Conservation (phyloP, 345 rosid genomes). For the Mercurialis annua region DNA sequence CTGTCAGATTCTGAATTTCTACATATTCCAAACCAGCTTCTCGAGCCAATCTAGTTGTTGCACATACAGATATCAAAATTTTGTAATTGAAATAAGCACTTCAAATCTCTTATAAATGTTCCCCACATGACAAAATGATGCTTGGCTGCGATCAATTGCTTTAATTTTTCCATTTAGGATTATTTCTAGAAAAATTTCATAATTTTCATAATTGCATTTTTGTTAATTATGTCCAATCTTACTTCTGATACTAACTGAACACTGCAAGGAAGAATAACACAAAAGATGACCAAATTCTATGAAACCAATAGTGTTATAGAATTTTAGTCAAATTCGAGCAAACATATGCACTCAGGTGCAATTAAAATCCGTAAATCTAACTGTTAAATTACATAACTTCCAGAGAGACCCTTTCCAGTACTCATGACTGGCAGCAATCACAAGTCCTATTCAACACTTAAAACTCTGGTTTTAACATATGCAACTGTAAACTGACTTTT, state of each 20-base stretch:
- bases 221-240: too few species aligned
- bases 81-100: not conserved
- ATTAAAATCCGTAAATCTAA: not conserved
- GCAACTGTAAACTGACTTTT: not conserved
- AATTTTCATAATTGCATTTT: too few species aligned
- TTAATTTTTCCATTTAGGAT: too few species aligned
- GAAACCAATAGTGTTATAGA: not conserved
- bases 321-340: not conserved
- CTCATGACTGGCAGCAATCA: not conserved
- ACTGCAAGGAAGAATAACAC: not conserved
- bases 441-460: not conserved
- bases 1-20: conserved; percentile 90
- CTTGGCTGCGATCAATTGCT: too few species aligned
- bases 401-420: not conserved
- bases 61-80: conserved; percentile 10
- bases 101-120: not conserved
- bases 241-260: too few species aligned
- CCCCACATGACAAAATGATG: not conserved
- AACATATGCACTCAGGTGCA: not conserved
- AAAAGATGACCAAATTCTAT: not conserved
- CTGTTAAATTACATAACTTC: not conserved
- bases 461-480: not conserved
- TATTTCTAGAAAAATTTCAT: too few species aligned
- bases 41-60: conserved; percentile 64
- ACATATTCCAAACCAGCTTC: conserved; percentile 96